These are phyloP conservation scores for Desmodesmus armatus DNA, from an alignment of 139 green algal genomes.

Conservation along the genomic window DNA sequence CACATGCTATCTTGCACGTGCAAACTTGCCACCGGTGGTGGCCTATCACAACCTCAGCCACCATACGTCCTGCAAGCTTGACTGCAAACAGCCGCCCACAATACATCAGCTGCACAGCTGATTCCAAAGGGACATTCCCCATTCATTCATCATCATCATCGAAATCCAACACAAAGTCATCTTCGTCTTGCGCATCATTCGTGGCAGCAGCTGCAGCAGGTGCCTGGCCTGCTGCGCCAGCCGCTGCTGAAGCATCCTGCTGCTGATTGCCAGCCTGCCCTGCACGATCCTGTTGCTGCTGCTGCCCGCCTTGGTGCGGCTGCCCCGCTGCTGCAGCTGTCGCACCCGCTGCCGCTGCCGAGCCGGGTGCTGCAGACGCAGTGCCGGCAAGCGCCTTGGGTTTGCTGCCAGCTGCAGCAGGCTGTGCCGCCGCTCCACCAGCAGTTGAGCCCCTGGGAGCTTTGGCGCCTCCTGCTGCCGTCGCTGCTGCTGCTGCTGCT, in stretches of 20 bases:
- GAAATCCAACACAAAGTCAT: constrained; percentile 40
- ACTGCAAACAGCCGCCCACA: too few relatives aligned
- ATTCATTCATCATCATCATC: constrained; percentile 29
- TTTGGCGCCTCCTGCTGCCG: too few relatives aligned
- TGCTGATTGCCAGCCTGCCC: neutral
- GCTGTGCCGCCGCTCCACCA: too few relatives aligned
- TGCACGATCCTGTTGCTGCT: neutral
- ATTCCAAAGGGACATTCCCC: neutral
- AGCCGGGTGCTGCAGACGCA: too few relatives aligned
- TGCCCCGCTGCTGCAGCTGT: neutral
- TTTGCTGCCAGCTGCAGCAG: too few relatives aligned
- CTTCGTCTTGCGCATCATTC: neutral
- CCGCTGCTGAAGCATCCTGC: constrained; percentile 2
- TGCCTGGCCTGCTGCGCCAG: neutral
- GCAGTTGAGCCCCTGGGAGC: too few relatives aligned
- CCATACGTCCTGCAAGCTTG: too few relatives aligned
- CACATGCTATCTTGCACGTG: too few relatives aligned
- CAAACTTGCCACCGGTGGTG: too few relatives aligned
- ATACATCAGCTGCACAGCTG: neutral
- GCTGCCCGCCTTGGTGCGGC: too few relatives aligned
- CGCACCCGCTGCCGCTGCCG: neutral
- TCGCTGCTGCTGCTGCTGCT: constrained; percentile 21
- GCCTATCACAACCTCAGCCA: too few relatives aligned
- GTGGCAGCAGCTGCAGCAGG: neutral
- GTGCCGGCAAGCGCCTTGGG: too few relatives aligned